Percentiles rank a stretch among this genome's conserved stretches.
Conservation (phyloP, 2,329 filamentous ascomycete species). For the Colletotrichum coccodes region DNA sequence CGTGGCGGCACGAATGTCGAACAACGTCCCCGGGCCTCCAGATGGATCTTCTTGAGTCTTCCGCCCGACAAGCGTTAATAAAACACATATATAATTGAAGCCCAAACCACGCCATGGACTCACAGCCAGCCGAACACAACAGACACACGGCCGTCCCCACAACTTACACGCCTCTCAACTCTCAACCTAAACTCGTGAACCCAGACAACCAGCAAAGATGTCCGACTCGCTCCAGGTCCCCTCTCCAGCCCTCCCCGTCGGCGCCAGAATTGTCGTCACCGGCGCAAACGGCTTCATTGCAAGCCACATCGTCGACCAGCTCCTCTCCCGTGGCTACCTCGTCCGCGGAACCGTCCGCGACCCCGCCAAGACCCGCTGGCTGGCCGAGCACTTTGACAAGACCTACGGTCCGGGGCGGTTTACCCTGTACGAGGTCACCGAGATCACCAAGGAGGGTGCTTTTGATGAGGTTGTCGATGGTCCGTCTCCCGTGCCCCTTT, state of each 20-base stretch:
- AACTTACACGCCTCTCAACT: too few relatives aligned
- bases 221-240: neutral
- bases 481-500: conserved; percentile 2
- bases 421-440: conserved; percentile 43
- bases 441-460: conserved; percentile 42
- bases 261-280: conserved; percentile 46
- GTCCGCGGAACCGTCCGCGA: conserved; percentile 53
- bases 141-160: too few relatives aligned
- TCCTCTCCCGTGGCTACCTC: conserved; percentile 47
- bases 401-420: conserved; percentile 45
- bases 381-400: conserved; percentile 40
- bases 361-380: conserved; percentile 40
- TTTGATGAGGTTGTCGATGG: conserved; percentile 42
- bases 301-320: conserved; percentile 47
- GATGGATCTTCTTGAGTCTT: neutral
- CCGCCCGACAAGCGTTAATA: neutral
- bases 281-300: conserved; percentile 55
- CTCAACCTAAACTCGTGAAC: too few relatives aligned
- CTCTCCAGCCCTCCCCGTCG: neutral
- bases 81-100: neutral
- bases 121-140: too few relatives aligned
- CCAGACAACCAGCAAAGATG: neutral
- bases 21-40: neutral
- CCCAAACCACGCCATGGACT: neutral
- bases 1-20: neutral